Percentiles rank a stretch among this genome's conserved stretches.
phyloP scores from a whole-genome alignment of 495 filamentous ascomycete species.

The Chaetomium fimeti region DNA sequence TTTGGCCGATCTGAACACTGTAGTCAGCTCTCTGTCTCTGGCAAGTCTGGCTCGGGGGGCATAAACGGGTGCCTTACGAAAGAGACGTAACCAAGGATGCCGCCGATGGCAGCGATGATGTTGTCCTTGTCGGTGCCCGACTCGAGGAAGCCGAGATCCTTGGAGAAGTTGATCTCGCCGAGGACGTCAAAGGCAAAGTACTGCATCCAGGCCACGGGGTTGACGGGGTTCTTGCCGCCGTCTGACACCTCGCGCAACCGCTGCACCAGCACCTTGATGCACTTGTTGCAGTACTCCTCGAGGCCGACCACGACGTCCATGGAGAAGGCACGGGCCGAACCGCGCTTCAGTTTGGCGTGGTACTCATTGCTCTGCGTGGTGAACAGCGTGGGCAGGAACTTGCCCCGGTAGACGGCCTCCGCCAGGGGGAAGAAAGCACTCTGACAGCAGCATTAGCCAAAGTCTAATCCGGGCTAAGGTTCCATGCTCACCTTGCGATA shows the following conservation, averaged over 20 bases:
- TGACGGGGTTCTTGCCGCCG: not conserved
- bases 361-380: constrained; percentile 7
- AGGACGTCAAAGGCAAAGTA: constrained; percentile 32
- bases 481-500: constrained; percentile 7
- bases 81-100: constrained; percentile 19
- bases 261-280: constrained; percentile 17
- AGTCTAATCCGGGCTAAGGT: too few relatives aligned
- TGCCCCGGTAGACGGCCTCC: not conserved
- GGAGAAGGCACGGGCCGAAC: not conserved
- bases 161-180: constrained; percentile 27
- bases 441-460: not conserved
- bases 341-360: not conserved
- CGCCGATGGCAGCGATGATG: constrained; percentile 21
- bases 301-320: constrained; percentile 1
- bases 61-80: not conserved
- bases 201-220: constrained; percentile 25
- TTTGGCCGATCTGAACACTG: not conserved
- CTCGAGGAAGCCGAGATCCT: constrained; percentile 26
- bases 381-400: constrained; percentile 1
- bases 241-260: constrained; percentile 13
- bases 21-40: not conserved
- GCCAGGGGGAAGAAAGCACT: not conserved
- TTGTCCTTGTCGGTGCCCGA: constrained; percentile 21
- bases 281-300: constrained; percentile 7
- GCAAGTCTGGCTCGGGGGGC: not conserved